These are phyloP conservation scores for Xylaria hypoxylon DNA, from an alignment of 2,329 filamentous ascomycete species.

Conservation along the genomic window DNA sequence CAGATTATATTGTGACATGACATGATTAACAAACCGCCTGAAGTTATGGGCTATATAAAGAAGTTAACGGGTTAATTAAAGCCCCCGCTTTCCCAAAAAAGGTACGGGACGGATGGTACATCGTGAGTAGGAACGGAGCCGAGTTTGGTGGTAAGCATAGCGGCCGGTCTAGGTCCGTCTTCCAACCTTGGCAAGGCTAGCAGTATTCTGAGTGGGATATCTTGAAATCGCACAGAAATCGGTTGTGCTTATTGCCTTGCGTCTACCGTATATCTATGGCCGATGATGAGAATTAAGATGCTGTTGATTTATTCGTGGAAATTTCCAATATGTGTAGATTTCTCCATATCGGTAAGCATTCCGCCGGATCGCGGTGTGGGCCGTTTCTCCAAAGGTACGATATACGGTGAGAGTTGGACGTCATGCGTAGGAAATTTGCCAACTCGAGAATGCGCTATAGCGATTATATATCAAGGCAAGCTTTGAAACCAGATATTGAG, in stretches of 20 bases:
- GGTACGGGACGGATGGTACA: background rate
- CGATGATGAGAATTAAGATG: background rate
- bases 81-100: background rate
- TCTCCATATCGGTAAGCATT: conserved; percentile 30
- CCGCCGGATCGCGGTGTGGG: conserved; percentile 18
- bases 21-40: too few relatives aligned
- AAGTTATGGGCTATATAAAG: background rate
- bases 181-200: conserved; percentile 16
- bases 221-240: background rate
- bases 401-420: background rate
- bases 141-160: conserved; percentile 12
- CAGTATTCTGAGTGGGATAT: background rate
- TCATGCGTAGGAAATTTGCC: background rate
- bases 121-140: conserved; percentile 1
- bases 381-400: background rate
- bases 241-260: background rate
- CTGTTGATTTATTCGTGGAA: conserved; percentile 28
- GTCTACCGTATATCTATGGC: background rate
- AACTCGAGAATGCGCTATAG: too few relatives aligned
- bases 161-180: conserved; percentile 21
- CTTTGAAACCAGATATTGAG: too few relatives aligned
- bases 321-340: conserved; percentile 8
- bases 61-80: background rate
- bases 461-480: too few relatives aligned
- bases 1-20: background rate